These are phyloP conservation scores for Gossypium herbaceum DNA, from an alignment of 345 rosid species.

Conservation along the genomic window DNA sequence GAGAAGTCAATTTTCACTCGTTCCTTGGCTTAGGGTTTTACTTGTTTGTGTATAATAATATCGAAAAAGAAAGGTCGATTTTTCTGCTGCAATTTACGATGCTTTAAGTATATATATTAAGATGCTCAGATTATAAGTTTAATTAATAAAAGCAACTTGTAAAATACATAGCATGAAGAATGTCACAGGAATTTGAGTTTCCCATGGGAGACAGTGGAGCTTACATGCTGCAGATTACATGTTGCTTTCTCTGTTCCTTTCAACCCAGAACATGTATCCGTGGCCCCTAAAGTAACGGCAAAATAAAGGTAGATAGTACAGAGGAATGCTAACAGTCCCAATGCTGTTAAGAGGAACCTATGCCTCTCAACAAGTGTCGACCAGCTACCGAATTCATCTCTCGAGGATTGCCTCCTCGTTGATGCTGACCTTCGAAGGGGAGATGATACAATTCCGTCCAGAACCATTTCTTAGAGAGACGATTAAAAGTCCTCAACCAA, in stretches of 20 bases:
- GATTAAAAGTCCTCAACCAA: not conserved
- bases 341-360: conserved; percentile 81
- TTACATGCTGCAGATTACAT: conserved; percentile 54
- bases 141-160: not conserved
- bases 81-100: not conserved
- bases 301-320: conserved; percentile 91
- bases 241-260: conserved; percentile 51
- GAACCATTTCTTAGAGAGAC: conserved; percentile 46
- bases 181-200: conserved; percentile 46
- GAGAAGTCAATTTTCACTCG: not conserved
- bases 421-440: conserved; percentile 67
- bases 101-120: no score
- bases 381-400: conserved; percentile 81
- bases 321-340: conserved; percentile 64
- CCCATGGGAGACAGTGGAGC: conserved; percentile 43
- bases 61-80: not conserved
- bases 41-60: not conserved
- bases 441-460: conserved; percentile 63
- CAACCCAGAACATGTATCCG: conserved; percentile 62
- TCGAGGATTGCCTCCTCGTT: conserved; percentile 51
- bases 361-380: conserved; percentile 67
- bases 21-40: not conserved
- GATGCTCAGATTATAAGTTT: no score
- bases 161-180: not conserved
- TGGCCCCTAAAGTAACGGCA: conserved; percentile 71